These are phyloP conservation scores for Aegle marmelos DNA, from an alignment of 345 rosid genomes.

Conservation along the genomic window DNA sequence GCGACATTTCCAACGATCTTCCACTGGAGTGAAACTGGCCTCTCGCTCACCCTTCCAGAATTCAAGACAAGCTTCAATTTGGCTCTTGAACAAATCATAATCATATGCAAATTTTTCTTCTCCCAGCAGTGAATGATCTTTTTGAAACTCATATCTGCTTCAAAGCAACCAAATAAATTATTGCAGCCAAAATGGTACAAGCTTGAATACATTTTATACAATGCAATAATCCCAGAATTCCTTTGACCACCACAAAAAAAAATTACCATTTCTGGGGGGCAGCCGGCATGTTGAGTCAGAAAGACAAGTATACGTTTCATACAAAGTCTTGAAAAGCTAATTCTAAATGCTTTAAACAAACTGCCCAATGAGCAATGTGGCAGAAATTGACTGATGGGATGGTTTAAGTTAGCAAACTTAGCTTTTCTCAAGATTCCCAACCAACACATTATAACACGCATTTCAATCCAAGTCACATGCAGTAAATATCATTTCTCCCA, in stretches of 20 bases:
- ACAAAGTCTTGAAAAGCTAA: background rate
- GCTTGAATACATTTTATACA: background rate
- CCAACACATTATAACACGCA: background rate
- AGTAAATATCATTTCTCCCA: background rate
- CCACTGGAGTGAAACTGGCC: conserved; percentile 54
- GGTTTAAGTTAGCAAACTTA: background rate
- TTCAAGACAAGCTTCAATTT: conserved; percentile 40
- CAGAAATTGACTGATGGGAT: background rate
- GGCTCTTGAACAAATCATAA: conserved; percentile 47
- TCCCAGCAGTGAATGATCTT: conserved; percentile 58
- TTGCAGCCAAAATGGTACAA: background rate
- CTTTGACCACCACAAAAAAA: background rate
- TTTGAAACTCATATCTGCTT: conserved; percentile 72
- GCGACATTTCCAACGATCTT: conserved; percentile 85
- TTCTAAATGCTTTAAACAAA: background rate
- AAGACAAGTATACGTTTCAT: background rate
- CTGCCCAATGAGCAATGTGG: no score
- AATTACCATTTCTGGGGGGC: background rate
- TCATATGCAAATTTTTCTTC: conserved; percentile 62
- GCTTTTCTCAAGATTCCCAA: background rate
- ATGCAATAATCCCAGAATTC: background rate
- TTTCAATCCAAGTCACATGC: background rate
- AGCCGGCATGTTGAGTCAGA: background rate
- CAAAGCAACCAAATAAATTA: conserved; percentile 11
- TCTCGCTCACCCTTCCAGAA: conserved; percentile 68